phyloP scores from a whole-genome alignment of 768 basidiomycete genomes.

The Lactifluus hygrophoroides region DNA sequence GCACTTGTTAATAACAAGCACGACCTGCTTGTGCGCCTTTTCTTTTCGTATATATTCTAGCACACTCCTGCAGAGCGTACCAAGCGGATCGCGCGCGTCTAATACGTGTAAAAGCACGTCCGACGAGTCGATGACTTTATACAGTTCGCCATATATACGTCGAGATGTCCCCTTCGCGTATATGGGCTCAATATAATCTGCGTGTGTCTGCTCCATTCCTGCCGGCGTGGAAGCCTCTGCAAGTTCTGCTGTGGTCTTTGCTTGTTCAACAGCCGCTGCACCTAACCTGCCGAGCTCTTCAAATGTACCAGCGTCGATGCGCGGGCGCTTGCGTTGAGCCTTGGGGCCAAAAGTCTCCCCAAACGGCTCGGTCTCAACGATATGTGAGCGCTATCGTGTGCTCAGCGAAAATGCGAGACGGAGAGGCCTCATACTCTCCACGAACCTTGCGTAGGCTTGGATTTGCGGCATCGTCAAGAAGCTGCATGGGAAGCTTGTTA shows the following conservation, averaged over 20 bases:
- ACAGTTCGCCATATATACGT: slow-evolving; percentile 94
- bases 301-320: slow-evolving; percentile 81
- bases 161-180: slow-evolving; percentile 93
- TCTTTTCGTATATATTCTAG: slow-evolving; percentile 92
- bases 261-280: slow-evolving; percentile 42
- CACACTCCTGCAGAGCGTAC: slow-evolving; percentile 91
- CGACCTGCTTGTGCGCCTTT: slow-evolving; percentile 95
- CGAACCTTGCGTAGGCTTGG: slow-evolving; percentile 67
- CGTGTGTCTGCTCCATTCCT: slow-evolving; percentile 51
- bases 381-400: slow-evolving; percentile 66
- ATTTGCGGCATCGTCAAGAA: slow-evolving; percentile 85
- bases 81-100: slow-evolving; percentile 92
- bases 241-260: slow-evolving; percentile 34
- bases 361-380: slow-evolving; percentile 95
- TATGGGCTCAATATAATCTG: slow-evolving; percentile 81
- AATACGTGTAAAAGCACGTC: slow-evolving; percentile 93
- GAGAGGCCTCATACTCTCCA: not conserved
- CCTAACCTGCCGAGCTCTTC: slow-evolving; percentile 76
- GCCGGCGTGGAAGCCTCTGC: slow-evolving; percentile 35
- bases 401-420: not conserved
- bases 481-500: slow-evolving; percentile 95
- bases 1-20: slow-evolving; percentile 96
- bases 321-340: slow-evolving; percentile 85
- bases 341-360: slow-evolving; percentile 92
- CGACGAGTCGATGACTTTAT: slow-evolving; percentile 98